phyloP scores from a whole-genome alignment of 2,329 filamentous ascomycete species.

The Clonostachys sp. region DNA sequence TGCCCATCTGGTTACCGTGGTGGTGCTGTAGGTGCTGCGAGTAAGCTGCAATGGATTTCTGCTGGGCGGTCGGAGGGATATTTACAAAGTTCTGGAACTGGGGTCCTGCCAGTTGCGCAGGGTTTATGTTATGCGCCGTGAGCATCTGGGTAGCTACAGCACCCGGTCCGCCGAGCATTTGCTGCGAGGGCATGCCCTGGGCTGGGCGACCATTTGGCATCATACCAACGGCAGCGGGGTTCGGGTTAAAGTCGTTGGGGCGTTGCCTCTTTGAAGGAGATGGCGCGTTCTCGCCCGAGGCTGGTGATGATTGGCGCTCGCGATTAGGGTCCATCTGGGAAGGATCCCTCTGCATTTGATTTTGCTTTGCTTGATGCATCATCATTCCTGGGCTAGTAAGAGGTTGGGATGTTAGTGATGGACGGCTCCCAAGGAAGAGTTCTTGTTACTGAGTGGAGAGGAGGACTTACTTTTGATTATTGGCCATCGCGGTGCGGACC shows the following conservation, averaged over 20 bases:
- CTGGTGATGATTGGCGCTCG: slow-evolving; percentile 75
- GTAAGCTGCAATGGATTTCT: slow-evolving; percentile 85
- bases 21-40: slow-evolving; percentile 79
- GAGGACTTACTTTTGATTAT: slow-evolving; percentile 64
- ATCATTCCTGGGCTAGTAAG: slow-evolving; percentile 62
- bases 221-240: slow-evolving; percentile 54
- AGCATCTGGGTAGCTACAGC: slow-evolving; percentile 52
- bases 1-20: slow-evolving; percentile 75
- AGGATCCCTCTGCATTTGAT: slow-evolving; percentile 83
- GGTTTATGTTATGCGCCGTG: slow-evolving; percentile 69
- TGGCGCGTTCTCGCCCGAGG: slow-evolving; percentile 79
- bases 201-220: slow-evolving; percentile 69
- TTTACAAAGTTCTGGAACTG: slow-evolving; percentile 66
- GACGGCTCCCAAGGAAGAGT: slow-evolving; percentile 8
- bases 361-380: slow-evolving; percentile 67
- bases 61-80: slow-evolving; percentile 57
- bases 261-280: slow-evolving; percentile 89
- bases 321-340: slow-evolving; percentile 84
- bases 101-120: slow-evolving; percentile 65
- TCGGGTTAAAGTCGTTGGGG: slow-evolving; percentile 72
- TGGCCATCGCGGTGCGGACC: slow-evolving; percentile 72
- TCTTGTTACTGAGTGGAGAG: no score
- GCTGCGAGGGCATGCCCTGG: slow-evolving; percentile 69
- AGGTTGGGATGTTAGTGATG: neutral
- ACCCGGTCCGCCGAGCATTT: slow-evolving; percentile 51